A percentile compares a stretch with the other conserved stretches of the same genome.
phyloP scores from a whole-genome alignment of 495 filamentous ascomycete species.

The Bacidia rubella region DNA sequence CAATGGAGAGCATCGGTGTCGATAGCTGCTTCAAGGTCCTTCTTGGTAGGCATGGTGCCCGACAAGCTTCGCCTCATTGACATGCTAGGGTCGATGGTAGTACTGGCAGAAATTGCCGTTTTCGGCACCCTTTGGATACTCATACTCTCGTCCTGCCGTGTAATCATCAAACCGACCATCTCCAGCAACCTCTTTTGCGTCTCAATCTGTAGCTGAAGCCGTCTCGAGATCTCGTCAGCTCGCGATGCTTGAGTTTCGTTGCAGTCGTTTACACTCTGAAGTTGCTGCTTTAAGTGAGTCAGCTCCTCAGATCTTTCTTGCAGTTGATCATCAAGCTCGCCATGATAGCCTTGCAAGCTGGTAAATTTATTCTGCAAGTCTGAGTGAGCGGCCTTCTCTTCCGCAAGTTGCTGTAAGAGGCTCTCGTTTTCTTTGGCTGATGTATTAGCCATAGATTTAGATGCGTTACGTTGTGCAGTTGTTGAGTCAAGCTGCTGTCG shows the following conservation, averaged over 20 bases:
- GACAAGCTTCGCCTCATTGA: slow-evolving; percentile 28
- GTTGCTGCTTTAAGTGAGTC: slow-evolving; percentile 32
- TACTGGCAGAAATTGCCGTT: slow-evolving; percentile 44
- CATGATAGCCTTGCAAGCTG: slow-evolving; percentile 6
- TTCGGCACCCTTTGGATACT: slow-evolving; percentile 62
- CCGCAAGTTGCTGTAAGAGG: slow-evolving; percentile 49
- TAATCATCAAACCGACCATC: slow-evolving; percentile 66
- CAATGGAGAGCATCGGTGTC: slow-evolving; percentile 63
- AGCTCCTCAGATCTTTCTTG: slow-evolving; percentile 44
- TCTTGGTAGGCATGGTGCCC: slow-evolving; percentile 21
- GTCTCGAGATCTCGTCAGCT: slow-evolving; percentile 69
- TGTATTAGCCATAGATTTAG: background rate
- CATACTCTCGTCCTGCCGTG: slow-evolving; percentile 59
- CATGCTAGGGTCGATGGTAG: slow-evolving; percentile 44
- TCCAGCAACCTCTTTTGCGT: slow-evolving; percentile 67
- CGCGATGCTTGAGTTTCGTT: slow-evolving; percentile 51
- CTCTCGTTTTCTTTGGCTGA: slow-evolving; percentile 35
- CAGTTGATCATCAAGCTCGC: slow-evolving; percentile 37
- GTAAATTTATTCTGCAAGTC: slow-evolving; percentile 54
- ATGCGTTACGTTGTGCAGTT: background rate
- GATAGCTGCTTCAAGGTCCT: slow-evolving; percentile 25
- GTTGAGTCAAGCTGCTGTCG: slow-evolving; percentile 47
- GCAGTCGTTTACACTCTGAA: slow-evolving; percentile 27
- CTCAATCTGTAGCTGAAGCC: slow-evolving; percentile 65
- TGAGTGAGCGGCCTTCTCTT: slow-evolving; percentile 50